Evolutionary conservation across 768 basidiomycete species (phyloP), one percentile per base, ranked within the genome.

Genomic region (Tylopilus balloui): DNA sequence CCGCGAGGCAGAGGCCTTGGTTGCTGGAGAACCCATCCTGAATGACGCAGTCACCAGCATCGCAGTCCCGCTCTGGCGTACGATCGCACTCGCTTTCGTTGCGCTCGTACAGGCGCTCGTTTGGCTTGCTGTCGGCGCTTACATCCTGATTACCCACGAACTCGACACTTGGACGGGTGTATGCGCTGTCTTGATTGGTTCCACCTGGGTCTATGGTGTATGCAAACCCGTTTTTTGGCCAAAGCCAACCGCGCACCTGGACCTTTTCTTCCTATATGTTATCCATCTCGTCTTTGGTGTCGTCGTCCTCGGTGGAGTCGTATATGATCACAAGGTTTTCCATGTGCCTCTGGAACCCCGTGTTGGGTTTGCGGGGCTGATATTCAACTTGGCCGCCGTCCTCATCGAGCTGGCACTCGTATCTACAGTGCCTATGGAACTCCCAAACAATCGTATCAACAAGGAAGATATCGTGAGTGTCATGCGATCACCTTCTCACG

Each of bases 151-250:
- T 29, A 71, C 76, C n/a, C 67, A 66, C 32, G 63, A 74, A 19
- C 48, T 59, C 0, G 45, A 59, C 19, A 25, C 54, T 2, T 75
- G 74, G 70, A 54, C 47, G 13, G 72, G 66, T 15, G 50, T 74
- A 3, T 69, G 69, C 7, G 68, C 74, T 0, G 67, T 84, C 41
- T 59, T 84, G 25, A 57, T 78, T 21, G 78, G 80, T 0, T 52
- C 68, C 0, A 69, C 79, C 4, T 91, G 89, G 89, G 62, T 86
- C 32, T 89, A 87, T 56, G 79, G 83, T 1, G 63, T 79, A 17
- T 56, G 74, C 19, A 79, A 80, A 39, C 79, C 84, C 1, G 67
- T 84, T 13, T 58, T 74, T 24, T 70, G 70, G 32, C 80, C 83
- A 0, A 69, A 71, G 6, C 66, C 77, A 1, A 90, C 85, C 0